Percentiles rank a stretch among this genome's conserved stretches.
phyloP scores from a whole-genome alignment of 768 basidiomycete species.

The Dendrothele bispora region DNA sequence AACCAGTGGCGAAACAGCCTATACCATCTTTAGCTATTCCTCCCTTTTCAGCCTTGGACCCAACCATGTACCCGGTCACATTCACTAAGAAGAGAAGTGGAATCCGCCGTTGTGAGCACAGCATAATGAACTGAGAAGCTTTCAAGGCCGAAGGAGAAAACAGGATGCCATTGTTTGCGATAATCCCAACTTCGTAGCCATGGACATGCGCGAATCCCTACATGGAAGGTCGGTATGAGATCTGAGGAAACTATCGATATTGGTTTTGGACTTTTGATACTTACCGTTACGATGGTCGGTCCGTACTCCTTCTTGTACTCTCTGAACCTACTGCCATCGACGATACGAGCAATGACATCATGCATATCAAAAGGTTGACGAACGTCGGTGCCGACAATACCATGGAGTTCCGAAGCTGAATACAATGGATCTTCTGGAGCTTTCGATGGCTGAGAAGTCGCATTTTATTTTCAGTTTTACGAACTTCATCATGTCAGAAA shows the following conservation, averaged over 20 bases:
- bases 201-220: slow-evolving; percentile 90
- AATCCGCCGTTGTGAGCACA: slow-evolving; percentile 89
- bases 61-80: slow-evolving; percentile 97
- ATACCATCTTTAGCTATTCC: slow-evolving; percentile 91
- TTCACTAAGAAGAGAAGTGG: slow-evolving; percentile 94
- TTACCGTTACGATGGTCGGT: slow-evolving; percentile 82
- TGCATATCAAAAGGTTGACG: slow-evolving; percentile 92
- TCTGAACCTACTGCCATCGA: slow-evolving; percentile 88
- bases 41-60: slow-evolving; percentile 90
- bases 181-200: slow-evolving; percentile 87
- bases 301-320: slow-evolving; percentile 98
- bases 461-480: too few relatives aligned
- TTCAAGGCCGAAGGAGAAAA: slow-evolving; percentile 94
- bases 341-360: slow-evolving; percentile 88
- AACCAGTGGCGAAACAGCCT: slow-evolving; percentile 8
- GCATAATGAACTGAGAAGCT: slow-evolving; percentile 92
- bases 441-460: slow-evolving; percentile 51
- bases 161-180: slow-evolving; percentile 93
- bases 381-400: slow-evolving; percentile 88
- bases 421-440: slow-evolving; percentile 74
- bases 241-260: too few relatives aligned
- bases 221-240: not conserved
- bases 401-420: slow-evolving; percentile 79
- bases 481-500: too few relatives aligned
- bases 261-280: slow-evolving; percentile 16